Evolutionary conservation across 495 filamentous ascomycete species (phyloP), one percentile per base, ranked within the genome.

Genomic region (Penicillium salamii): DNA sequence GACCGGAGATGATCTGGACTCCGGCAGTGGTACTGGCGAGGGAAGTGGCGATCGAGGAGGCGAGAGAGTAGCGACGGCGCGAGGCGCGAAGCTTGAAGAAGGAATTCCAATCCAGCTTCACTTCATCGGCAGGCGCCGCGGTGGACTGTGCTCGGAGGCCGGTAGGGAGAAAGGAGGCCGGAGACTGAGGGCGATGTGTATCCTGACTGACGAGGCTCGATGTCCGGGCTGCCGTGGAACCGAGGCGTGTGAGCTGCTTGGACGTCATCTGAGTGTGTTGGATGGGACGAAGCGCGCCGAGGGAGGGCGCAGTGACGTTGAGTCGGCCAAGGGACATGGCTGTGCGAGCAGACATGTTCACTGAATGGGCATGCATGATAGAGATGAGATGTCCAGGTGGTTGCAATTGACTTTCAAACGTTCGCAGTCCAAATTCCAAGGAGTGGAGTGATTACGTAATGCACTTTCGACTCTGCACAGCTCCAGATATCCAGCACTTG

Each of bases 11-110:
- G 35, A 88, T 55, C 46, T 83, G 62, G 3, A 86, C 77, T n/a
- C 87, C 87, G 6, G 66, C 66, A 0, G 75, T 62, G 1, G 85
- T 86, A 26, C 77, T 78, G 13, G 66, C 58, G n/a, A 80, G 54
- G 26, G 81, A 81, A 32, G 77, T 82, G n/a, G 80, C 59, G 46
- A 95, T 67, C 7, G 87, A 90, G 32, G 87, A 86, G 41, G 72
- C 80, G 32, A 95, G 83, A 54, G 90, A 87, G 78, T 89, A 87
- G 42, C 87, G 80, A 12, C 93, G 87, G 17, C 92, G 88, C 28
- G 81, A 84, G 44, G 86, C 84, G 61, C 93, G 92, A 40, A 97
- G 85, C 54, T 78, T 78, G 79, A 98, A 91, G 81, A 95, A 98
- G 32, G 82, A 82, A 74, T 97, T 87, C 93, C 93, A 98, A 69